These are phyloP conservation scores for Endocladia muricata DNA, from an alignment of 31 red algal species.

Conservation along the genomic window DNA sequence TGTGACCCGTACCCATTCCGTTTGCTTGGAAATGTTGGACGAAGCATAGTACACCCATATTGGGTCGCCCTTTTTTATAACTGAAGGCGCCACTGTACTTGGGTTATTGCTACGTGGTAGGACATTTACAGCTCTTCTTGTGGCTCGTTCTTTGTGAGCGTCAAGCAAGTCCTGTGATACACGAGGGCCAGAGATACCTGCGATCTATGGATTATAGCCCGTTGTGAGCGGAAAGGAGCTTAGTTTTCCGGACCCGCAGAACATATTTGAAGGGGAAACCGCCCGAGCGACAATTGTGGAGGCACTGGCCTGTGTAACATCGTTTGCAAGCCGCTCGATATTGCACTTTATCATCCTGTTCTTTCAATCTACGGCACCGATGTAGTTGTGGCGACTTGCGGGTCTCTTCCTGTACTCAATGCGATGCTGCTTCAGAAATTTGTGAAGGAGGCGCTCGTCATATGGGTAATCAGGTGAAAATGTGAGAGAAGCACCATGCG, in stretches of 20 bases:
- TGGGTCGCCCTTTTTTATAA: not conserved
- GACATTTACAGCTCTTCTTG: not conserved
- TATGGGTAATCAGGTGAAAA: not conserved
- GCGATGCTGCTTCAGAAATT: not conserved
- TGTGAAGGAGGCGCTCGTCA: not conserved
- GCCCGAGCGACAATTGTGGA: not conserved
- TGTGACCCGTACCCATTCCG: not conserved
- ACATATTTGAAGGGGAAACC: not conserved
- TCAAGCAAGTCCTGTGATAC: not conserved
- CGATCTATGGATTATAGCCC: not conserved
- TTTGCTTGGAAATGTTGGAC: not conserved
- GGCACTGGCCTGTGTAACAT: not conserved
- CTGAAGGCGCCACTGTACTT: not conserved
- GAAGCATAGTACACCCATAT: not conserved
- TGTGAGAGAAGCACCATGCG: not conserved
- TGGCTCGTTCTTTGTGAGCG: not conserved
- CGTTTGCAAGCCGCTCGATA: not conserved
- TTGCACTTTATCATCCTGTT: not conserved
- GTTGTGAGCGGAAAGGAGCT: not conserved
- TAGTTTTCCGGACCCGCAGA: slow-evolving; percentile 4
- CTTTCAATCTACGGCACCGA: not conserved
- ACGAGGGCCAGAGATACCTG: not conserved
- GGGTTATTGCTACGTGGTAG: not conserved
- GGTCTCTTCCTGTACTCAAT: not conserved
- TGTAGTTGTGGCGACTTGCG: not conserved